Evolutionary conservation across 495 filamentous ascomycete species (phyloP).

Genomic region (Tuber brumale): DNA sequence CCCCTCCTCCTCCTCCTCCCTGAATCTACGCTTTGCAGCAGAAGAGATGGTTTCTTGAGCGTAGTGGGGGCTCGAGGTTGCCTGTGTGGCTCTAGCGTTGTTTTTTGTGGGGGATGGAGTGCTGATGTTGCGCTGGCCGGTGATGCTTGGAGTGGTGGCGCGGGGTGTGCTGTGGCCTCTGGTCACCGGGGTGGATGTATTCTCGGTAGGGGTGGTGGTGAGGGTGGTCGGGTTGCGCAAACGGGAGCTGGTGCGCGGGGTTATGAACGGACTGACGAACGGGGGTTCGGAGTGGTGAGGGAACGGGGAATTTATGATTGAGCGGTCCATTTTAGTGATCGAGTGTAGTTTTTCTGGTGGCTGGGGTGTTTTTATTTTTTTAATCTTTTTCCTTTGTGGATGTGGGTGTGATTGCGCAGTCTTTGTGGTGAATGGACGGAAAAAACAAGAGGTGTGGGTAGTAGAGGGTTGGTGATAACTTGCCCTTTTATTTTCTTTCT

Average conservation of each 20-base stretch:
- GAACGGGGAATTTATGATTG: background rate
- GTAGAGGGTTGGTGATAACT: background rate
- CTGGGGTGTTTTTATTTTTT: background rate
- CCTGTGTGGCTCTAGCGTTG: background rate
- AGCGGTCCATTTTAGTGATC: background rate
- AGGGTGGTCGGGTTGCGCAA: background rate
- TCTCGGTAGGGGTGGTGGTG: background rate
- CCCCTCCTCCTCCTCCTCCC: background rate
- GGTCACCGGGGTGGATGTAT: background rate
- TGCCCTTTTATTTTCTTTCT: background rate
- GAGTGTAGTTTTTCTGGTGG: background rate
- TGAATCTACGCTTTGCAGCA: background rate
- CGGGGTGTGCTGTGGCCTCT: background rate
- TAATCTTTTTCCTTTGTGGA: background rate
- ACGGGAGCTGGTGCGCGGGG: background rate
- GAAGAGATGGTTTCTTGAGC: constrained; percentile 1
- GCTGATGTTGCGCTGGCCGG: background rate
- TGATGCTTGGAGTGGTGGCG: background rate
- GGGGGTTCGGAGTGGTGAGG: constrained; percentile 1
- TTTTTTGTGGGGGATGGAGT: background rate
- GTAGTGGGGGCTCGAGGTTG: background rate
- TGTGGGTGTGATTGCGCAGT: background rate
- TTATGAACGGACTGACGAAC: background rate
- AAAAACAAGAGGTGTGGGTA: background rate
- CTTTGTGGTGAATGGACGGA: background rate